phyloP scores from a whole-genome alignment of 2,329 filamentous ascomycete species.

The Pseudopyricularia javanii region DNA sequence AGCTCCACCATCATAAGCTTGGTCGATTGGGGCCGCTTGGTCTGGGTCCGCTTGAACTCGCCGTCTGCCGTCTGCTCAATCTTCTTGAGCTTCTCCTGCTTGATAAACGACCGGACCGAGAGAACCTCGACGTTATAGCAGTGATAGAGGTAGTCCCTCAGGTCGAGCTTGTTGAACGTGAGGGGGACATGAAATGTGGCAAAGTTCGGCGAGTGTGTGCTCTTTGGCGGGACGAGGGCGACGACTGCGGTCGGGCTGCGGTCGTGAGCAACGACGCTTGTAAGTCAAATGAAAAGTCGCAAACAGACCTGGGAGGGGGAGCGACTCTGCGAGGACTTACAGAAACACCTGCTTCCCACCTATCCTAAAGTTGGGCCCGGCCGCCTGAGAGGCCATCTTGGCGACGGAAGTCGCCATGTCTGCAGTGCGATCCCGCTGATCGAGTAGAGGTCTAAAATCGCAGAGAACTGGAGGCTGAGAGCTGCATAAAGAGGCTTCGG shows the following conservation, averaged over 20 bases:
- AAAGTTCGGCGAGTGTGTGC: conserved; percentile 56
- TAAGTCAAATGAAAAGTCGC: not conserved
- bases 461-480: not conserved
- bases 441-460: not conserved
- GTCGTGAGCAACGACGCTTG: not conserved
- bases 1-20: conserved; percentile 97
- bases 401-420: conserved; percentile 16
- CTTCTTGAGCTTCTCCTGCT: conserved; percentile 33
- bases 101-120: conserved; percentile 69
- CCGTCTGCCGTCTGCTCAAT: not conserved
- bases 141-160: conserved; percentile 88
- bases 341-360: conserved; percentile 44
- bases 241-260: conserved; percentile 69
- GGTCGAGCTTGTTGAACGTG: conserved; percentile 88
- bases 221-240: conserved; percentile 58
- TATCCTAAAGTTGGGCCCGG: conserved; percentile 26
- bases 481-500: not conserved
- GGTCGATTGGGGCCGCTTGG: conserved; percentile 48
- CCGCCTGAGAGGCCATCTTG: conserved; percentile 20
- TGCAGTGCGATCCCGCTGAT: not conserved
- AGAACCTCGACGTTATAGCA: conserved; percentile 65
- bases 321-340: conserved; percentile 21
- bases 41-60: not conserved
- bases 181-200: conserved; percentile 87
- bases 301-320: not conserved